Base-by-base conservation (phyloP, 2,329 filamentous ascomycete genomes). In the Geosmithia putterillii region DNA sequence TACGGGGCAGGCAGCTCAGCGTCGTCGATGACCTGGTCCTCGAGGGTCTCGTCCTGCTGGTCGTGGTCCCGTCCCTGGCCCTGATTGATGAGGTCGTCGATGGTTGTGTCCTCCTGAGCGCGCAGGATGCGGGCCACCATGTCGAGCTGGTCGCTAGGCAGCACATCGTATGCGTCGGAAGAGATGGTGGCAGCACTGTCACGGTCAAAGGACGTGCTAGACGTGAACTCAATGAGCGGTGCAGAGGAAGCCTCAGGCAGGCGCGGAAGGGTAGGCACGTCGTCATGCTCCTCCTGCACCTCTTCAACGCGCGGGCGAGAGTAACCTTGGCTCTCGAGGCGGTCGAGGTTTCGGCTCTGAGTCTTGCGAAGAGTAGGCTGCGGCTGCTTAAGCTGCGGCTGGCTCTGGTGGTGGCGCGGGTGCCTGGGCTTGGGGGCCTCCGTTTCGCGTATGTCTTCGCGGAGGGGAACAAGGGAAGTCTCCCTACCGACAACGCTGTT, bases 391-490 rank as follows among this genome's bases (percentile, higher is more conserved):
- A 76, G 61, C 44, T 69, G 64, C 10, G 73, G 72, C 54, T 76
- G 73, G 52, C 71, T 75, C 55, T 68, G 73, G 59, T 70, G 60
- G 41, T 75, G 71, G 28, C 71, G 69, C 46, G 65, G 63, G 43
- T 64, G 42, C 8, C 37, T 19, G 7, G 19, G 37, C 18, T 38
- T 18, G 18, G 22, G 19, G 6, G 17, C 17, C 19, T 39, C 7
- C 37, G 37, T 39, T 19, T 22, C 19, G 3, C 7, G 17, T 3
- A 9, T 18, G 15, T 20, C n/a, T n/a, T 20, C 35, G 18, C 35
- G 35, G 4, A 7, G 14, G 4, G 19, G 7, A 8, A 18, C 7
- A 8, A 20, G 19, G 35, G 28, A 32, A 32, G 9, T 20, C 10
- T 38, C 19, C 35, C 35, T 20, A n/a, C 35, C 15, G n/a, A 18